phyloP scores from a whole-genome alignment of 2,329 filamentous ascomycete genomes.

The Drechslera avenae region DNA sequence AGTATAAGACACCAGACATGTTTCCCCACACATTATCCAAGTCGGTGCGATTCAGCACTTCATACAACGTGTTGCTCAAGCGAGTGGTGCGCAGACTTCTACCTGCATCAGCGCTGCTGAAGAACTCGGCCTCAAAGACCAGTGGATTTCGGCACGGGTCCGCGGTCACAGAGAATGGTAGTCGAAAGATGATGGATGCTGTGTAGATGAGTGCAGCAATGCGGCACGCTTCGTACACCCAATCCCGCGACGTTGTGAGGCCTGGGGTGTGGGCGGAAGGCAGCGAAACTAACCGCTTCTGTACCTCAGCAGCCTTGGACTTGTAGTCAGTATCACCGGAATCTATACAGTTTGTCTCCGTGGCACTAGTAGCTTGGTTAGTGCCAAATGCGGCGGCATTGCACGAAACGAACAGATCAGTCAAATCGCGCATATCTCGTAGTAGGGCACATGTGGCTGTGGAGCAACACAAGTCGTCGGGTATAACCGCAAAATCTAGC shows the following conservation, averaged over 20 bases:
- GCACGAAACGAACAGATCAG: slow-evolving; percentile 30
- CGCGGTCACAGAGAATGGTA: slow-evolving; percentile 38
- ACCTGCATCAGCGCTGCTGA: background rate
- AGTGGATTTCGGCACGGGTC: slow-evolving; percentile 22
- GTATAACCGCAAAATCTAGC: slow-evolving; percentile 25
- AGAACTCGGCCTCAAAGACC: slow-evolving; percentile 4
- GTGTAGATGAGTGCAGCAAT: slow-evolving; percentile 43
- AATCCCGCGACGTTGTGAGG: slow-evolving; percentile 30
- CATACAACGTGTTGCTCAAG: slow-evolving; percentile 29
- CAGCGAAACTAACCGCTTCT: slow-evolving; percentile 20
- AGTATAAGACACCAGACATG: slow-evolving; percentile 45
- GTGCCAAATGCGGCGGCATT: slow-evolving; percentile 7
- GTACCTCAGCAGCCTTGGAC: slow-evolving; percentile 18
- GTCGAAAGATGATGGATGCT: slow-evolving; percentile 31
- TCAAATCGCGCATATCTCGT: slow-evolving; percentile 41
- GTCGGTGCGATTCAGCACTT: slow-evolving; percentile 31
- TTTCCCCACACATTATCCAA: slow-evolving; percentile 36
- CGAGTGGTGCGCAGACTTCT: slow-evolving; percentile 10
- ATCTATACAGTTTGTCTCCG: slow-evolving; percentile 2
- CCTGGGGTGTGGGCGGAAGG: slow-evolving; percentile 32
- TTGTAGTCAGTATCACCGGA: slow-evolving; percentile 19
- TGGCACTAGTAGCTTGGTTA: slow-evolving; percentile 4
- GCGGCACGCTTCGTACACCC: slow-evolving; percentile 44
- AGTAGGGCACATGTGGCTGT: slow-evolving; percentile 30
- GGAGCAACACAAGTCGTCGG: slow-evolving; percentile 29